These are phyloP conservation scores for Ramichloridium luteum DNA, from an alignment of 2,329 filamentous ascomycete species.

Conservation along the genomic window DNA sequence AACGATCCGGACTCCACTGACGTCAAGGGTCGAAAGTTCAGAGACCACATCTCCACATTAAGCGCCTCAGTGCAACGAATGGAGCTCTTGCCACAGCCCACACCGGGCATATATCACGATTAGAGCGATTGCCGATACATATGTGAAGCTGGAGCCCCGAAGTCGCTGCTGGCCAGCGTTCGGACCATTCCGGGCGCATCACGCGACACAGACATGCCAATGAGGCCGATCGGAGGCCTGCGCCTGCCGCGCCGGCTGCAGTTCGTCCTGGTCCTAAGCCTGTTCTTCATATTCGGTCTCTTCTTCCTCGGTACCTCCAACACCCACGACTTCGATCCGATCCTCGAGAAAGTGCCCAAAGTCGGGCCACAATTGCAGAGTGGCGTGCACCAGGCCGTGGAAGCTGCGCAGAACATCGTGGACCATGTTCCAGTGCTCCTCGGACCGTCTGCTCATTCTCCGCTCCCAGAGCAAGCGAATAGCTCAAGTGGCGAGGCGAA, in stretches of 20 bases:
- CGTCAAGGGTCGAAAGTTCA: no score
- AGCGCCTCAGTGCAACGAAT: no score
- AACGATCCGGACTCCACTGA: no score
- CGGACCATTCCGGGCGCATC: no score
- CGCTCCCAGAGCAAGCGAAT: constrained; percentile 61
- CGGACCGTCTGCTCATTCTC: constrained; percentile 55
- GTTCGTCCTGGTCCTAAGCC: constrained; percentile 29
- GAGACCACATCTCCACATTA: no score
- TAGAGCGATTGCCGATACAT: no score
- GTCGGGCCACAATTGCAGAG: constrained; percentile 27
- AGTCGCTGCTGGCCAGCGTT: no score
- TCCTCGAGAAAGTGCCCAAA: constrained; percentile 21
- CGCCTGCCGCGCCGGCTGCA: constrained; percentile 36
- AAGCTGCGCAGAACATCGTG: constrained; percentile 28
- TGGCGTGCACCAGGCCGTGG: constrained; percentile 26
- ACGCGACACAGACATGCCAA: no score
- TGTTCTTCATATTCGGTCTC: constrained; percentile 28
- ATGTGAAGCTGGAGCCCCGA: no score
- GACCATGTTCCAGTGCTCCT: constrained; percentile 42
- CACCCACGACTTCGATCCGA: constrained; percentile 17
- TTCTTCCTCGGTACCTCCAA: constrained; percentile 24
- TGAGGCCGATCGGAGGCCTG: not conserved
- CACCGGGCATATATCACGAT: no score
- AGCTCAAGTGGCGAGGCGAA: constrained; percentile 65
- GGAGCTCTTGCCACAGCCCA: no score